phyloP scores from a whole-genome alignment of 805 yeast genomes.

The Wickerhamomyces subpelliculosus region DNA sequence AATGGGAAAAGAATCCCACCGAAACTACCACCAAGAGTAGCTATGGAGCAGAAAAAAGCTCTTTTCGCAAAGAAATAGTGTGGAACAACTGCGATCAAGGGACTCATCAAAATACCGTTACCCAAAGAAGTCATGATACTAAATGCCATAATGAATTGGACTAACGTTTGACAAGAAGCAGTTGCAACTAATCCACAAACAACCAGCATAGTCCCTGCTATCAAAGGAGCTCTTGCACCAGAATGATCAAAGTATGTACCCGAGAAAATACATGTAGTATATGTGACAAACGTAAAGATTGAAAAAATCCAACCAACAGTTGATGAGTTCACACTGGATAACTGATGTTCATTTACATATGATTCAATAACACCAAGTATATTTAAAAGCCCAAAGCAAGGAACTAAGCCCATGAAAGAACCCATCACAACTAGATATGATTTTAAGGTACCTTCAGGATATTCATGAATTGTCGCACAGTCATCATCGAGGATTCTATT shows the following conservation, averaged over 20 bases:
- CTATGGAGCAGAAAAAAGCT: conserved; percentile 38
- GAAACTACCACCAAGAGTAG: conserved; percentile 43
- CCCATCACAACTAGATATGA: conserved; percentile 53
- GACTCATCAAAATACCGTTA: conserved; percentile 36
- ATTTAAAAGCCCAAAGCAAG: conserved; percentile 49
- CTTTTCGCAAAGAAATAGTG: conserved; percentile 38
- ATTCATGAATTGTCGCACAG: conserved; percentile 11
- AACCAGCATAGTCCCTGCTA: conserved; percentile 30
- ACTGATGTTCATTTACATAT: conserved; percentile 46
- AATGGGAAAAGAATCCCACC: conserved; percentile 46
- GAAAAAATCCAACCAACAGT: conserved; percentile 52
- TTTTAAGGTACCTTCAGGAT: conserved; percentile 48
- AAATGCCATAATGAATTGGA: conserved; percentile 47
- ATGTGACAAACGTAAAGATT: conserved; percentile 21
- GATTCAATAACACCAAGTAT: conserved; percentile 57
- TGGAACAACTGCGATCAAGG: conserved; percentile 36
- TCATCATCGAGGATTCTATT: too few species aligned
- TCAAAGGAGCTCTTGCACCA: conserved; percentile 34
- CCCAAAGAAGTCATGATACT: conserved; percentile 41
- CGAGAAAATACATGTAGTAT: conserved; percentile 29
- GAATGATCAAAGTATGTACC: conserved; percentile 40
- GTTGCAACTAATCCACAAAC: conserved; percentile 37
- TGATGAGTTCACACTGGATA: conserved; percentile 35
- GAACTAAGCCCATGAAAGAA: conserved; percentile 45
- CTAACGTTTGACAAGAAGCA: conserved; percentile 35